phyloP scores from a whole-genome alignment of 345 rosid genomes.

The Syzygium oleosum region DNA sequence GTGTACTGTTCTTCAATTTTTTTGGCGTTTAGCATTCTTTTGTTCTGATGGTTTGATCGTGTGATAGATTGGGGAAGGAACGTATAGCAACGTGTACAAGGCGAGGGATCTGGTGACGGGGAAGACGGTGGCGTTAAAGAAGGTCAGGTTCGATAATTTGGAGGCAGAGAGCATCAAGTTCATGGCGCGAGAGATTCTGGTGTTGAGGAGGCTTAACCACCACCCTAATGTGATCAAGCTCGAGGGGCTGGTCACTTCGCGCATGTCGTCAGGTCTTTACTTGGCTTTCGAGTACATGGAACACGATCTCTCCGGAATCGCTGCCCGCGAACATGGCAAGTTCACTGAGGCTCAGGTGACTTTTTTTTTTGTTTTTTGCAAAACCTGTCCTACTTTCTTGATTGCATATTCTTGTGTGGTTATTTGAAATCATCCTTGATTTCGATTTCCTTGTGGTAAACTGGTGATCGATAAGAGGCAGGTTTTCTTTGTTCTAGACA shows the following conservation, averaged over 20 bases:
- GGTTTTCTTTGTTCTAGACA: constrained; percentile 1
- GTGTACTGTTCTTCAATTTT: neutral
- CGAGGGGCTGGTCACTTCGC: constrained; percentile 80
- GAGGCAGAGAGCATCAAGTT: constrained; percentile 91
- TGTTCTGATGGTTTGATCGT: neutral
- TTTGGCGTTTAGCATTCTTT: neutral
- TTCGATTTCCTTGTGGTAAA: neutral
- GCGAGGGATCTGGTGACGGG: constrained; percentile 76
- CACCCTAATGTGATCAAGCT: constrained; percentile 91
- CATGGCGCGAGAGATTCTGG: constrained; percentile 96
- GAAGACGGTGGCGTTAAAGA: constrained; percentile 89
- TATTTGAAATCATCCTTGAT: neutral
- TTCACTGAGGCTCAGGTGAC: constrained; percentile 84
- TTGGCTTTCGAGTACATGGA: constrained; percentile 93
- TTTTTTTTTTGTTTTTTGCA: neutral
- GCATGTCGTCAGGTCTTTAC: constrained; percentile 84
- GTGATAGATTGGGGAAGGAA: constrained; percentile 85
- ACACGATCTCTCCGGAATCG: constrained; percentile 88
- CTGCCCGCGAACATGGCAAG: constrained; percentile 58
- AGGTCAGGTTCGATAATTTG: constrained; percentile 86
- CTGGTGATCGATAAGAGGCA: neutral
- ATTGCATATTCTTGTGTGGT: neutral
- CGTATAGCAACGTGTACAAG: constrained; percentile 91
- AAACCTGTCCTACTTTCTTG: neutral
- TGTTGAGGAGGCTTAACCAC: constrained; percentile 59